These are phyloP conservation scores for Cyclotella sp. DNA, from an alignment of 108 stramenopile genomes.

Conservation along the genomic window DNA sequence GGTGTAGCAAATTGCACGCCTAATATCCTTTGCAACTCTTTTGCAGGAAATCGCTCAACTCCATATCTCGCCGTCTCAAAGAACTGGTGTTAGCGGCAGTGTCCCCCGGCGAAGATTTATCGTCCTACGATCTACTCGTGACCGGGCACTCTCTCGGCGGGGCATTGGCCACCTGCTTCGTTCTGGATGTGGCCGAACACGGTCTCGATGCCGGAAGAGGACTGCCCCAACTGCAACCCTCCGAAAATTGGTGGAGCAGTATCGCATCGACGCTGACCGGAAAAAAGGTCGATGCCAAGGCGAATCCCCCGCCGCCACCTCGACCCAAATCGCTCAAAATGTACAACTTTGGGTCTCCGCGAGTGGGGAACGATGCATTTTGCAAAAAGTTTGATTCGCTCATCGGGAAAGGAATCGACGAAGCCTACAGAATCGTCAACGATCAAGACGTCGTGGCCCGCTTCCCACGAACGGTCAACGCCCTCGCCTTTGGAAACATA, in stretches of 20 bases:
- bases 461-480: constrained; percentile 80
- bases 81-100: constrained; percentile 75
- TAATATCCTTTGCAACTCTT: background rate
- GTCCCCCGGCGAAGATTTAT: constrained; percentile 59
- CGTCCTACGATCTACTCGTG: constrained; percentile 77
- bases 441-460: constrained; percentile 83
- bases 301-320: constrained; percentile 60
- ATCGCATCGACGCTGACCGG: constrained; percentile 70
- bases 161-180: constrained; percentile 81
- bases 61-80: constrained; percentile 82
- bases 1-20: background rate
- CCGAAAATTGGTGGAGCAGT: constrained; percentile 84
- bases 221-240: constrained; percentile 67
- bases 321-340: constrained; percentile 70
- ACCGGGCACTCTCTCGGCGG: constrained; percentile 89
- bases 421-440: constrained; percentile 86
- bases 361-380: constrained; percentile 83
- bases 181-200: constrained; percentile 77
- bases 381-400: constrained; percentile 64
- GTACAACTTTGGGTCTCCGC: constrained; percentile 88
- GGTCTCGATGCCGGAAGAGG: constrained; percentile 82
- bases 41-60: constrained; percentile 66
- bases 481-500: constrained; percentile 64
- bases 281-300: constrained; percentile 39
- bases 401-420: constrained; percentile 62